Evolutionary conservation across 164 flowering plant genomes (phyloP).

Genomic region (Hamamelis virginiana): DNA sequence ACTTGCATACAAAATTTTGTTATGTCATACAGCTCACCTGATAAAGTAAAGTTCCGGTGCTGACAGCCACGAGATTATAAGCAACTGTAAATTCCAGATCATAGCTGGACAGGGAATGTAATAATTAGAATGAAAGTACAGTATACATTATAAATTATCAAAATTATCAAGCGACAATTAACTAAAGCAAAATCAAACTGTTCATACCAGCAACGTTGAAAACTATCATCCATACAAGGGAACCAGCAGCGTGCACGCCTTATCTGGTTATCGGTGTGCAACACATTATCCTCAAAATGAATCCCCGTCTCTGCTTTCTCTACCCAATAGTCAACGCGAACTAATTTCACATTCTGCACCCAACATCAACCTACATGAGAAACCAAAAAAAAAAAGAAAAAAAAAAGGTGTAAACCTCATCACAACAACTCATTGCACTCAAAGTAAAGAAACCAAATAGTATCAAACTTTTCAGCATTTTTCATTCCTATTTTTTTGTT

Average conservation of each 20-base stretch:
- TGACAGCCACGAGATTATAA: conserved; percentile 80
- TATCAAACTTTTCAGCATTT: no score
- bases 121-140: background rate
- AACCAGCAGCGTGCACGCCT: conserved; percentile 98
- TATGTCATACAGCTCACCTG: conserved; percentile 54
- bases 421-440: conserved; percentile 13
- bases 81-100: conserved; percentile 93
- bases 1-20: background rate
- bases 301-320: conserved; percentile 84
- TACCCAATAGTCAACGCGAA: conserved; percentile 87
- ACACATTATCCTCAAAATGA: conserved; percentile 59
- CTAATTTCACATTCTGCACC: conserved; percentile 82
- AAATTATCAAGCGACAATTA: background rate
- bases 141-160: background rate
- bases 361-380: conserved; percentile 63
- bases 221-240: conserved; percentile 78
- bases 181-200: background rate
- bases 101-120: conserved; percentile 51
- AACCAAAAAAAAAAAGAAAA: conserved; percentile 18
- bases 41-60: conserved; percentile 78
- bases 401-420: conserved; percentile 16
- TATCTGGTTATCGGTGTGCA: conserved; percentile 85
- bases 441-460: background rate
- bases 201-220: conserved; percentile 78
- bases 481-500: no score